Conservation (phyloP, 371 early-diverging fungal species). For the Mucor mucedo region DNA sequence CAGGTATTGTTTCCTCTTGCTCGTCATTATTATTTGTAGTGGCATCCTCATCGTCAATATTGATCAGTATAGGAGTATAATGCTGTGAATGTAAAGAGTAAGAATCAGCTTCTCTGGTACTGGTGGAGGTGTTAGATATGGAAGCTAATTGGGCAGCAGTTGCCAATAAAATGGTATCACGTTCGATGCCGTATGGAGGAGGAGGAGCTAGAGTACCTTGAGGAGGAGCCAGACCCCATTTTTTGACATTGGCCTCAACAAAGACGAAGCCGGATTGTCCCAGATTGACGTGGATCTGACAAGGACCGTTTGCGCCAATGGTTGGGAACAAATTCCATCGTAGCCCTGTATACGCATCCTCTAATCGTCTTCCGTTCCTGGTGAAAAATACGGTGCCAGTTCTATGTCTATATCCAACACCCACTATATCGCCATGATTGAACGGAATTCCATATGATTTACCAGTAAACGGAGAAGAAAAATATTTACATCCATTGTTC, state of each 20-base stretch:
- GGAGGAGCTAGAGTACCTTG: slow-evolving; percentile 76
- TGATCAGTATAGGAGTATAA: background rate
- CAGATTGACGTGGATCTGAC: slow-evolving; percentile 66
- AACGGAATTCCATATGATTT: slow-evolving; percentile 65
- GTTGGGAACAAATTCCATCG: slow-evolving; percentile 67
- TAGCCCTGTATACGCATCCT: slow-evolving; percentile 62
- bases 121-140: background rate
- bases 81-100: slow-evolving; percentile 15
- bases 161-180: slow-evolving; percentile 51
- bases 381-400: slow-evolving; percentile 81
- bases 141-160: slow-evolving; percentile 40
- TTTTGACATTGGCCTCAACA: slow-evolving; percentile 83
- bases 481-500: slow-evolving; percentile 67
- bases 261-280: slow-evolving; percentile 68
- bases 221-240: slow-evolving; percentile 79
- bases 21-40: background rate
- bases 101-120: background rate
- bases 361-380: slow-evolving; percentile 70
- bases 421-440: slow-evolving; percentile 76
- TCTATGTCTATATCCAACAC: slow-evolving; percentile 79
- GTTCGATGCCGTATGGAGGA: slow-evolving; percentile 65
- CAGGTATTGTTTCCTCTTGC: slow-evolving; percentile 1
- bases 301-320: slow-evolving; percentile 70
- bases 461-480: slow-evolving; percentile 69
- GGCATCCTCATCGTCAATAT: background rate